These are phyloP conservation scores for Anacardium occidentale DNA, from an alignment of 345 rosid species.

Conservation along the genomic window DNA sequence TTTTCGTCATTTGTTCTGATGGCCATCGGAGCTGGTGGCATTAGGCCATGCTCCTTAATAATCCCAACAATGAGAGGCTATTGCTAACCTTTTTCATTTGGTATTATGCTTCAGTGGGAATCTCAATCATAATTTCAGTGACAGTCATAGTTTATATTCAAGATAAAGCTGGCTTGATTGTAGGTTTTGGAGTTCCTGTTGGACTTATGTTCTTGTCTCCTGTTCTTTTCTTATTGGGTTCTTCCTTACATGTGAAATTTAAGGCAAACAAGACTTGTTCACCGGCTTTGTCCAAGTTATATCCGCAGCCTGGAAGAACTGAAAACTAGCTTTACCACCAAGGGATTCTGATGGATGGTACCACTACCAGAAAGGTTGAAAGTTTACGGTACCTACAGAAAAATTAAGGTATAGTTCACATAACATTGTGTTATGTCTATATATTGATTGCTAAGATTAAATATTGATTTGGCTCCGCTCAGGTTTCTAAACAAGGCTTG, in stretches of 20 bases:
- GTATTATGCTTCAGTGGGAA: constrained; percentile 53
- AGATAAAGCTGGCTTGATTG: constrained; percentile 42
- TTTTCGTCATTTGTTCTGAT: constrained; percentile 34
- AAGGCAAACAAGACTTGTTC: constrained; percentile 43
- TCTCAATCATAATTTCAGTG: constrained; percentile 35
- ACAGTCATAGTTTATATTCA: constrained; percentile 48
- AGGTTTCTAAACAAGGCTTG: constrained; percentile 58
- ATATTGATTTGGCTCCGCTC: too few species aligned
- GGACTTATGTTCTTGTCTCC: constrained; percentile 43
- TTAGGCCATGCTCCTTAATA: constrained; percentile 43
- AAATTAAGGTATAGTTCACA: constrained; percentile 37
- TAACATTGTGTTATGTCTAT: too few species aligned
- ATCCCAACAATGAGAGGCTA: constrained; percentile 37
- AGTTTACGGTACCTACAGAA: constrained; percentile 33
- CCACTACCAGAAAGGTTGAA: constrained; percentile 31
- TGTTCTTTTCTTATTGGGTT: constrained; percentile 37
- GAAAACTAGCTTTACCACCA: constrained; percentile 27
- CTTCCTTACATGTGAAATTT: constrained; percentile 38
- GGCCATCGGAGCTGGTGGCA: constrained; percentile 53
- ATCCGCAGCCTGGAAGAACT: constrained; percentile 39
- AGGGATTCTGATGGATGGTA: constrained; percentile 21
- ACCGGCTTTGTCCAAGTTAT: constrained; percentile 42
- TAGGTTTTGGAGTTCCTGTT: constrained; percentile 52
- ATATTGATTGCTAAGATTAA: too few species aligned
- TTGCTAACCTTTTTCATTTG: constrained; percentile 54